Evolutionary conservation across 371 early-diverging fungal species (phyloP), one percentile per base, ranked within the genome.

Genomic region (Rhizoclosmatium hyalinum): DNA sequence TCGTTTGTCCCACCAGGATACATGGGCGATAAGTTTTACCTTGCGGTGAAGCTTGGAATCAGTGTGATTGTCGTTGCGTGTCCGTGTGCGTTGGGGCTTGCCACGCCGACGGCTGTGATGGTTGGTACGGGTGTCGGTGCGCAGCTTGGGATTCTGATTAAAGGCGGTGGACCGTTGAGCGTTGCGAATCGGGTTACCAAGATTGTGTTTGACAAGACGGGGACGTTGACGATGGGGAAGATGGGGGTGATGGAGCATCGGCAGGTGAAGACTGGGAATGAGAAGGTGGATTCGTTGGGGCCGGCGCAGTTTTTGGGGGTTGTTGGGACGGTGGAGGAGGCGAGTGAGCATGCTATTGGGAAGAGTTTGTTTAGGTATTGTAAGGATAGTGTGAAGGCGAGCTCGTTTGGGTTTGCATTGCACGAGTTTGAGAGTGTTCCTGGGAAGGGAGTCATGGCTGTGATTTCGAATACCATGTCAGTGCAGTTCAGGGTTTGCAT

Each of bases 41-140:
- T 77, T 14, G 74, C 78, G 2, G 63, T 77, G 39, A 69, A 77
- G 71, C 24, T 77, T 4, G 73, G 94, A 41, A 97, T 98, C 55
- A 93, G 96, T 8, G 98, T 97, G 4, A 92, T 97, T 42, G 96
- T 97, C 12, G 97, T 98, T 0, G 96, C 98, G 19, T 98, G 98
- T 75, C 98, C 98, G 21, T 98, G 98, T 82, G 96, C 98, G 1
- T 83, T 98, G 14, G 98, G 98, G 1, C 86, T 98, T 53, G 94
- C 96, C 50, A 96, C 95, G 0, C 98, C 98, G 12, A 98, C 98
- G 0, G 98, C 98, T 0, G 95, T 98, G 46, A 98, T 98, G 98
- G 98, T 97, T 2, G 98, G 98, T 24, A 96, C 96, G 0, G 98
- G 98, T 21, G 91, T 98, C 1, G 96, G 96, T 39, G 98, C 98